phyloP scores from a whole-genome alignment of 1,284 basidiomycete species.

The Pholiota adiposa region DNA sequence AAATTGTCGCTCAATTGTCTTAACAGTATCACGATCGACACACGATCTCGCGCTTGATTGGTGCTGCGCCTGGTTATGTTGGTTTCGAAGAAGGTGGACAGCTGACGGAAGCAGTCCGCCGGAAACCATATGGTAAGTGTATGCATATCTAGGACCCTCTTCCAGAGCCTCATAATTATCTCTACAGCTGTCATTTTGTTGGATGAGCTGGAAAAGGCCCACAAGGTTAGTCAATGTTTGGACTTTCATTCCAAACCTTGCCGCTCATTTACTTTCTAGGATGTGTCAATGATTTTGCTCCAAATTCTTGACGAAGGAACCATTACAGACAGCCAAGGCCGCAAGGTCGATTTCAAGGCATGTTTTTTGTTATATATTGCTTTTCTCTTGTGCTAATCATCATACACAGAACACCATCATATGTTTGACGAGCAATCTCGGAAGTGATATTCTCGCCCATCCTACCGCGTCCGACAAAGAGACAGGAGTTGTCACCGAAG shows the following conservation, averaged over 20 bases:
- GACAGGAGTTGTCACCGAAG: constrained; percentile 69
- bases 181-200: constrained; percentile 72
- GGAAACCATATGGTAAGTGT: constrained; percentile 75
- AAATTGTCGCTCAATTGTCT: background rate
- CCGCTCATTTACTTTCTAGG: constrained; percentile 38
- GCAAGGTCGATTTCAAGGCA: constrained; percentile 82
- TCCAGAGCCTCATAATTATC: background rate
- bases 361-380: constrained; percentile 3
- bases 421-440: constrained; percentile 63
- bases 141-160: background rate
- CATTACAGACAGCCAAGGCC: constrained; percentile 84
- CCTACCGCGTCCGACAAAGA: constrained; percentile 59
- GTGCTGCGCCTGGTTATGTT: constrained; percentile 91
- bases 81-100: constrained; percentile 94
- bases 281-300: constrained; percentile 89
- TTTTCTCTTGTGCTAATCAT: background rate
- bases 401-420: constrained; percentile 79
- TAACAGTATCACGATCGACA: constrained; percentile 82
- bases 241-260: background rate
- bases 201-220: constrained; percentile 93
- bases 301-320: constrained; percentile 93
- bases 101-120: constrained; percentile 85
- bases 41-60: constrained; percentile 88
- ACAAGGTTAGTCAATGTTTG: constrained; percentile 53
- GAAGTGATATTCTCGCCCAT: constrained; percentile 79